Evolutionary conservation across 2,329 filamentous ascomycete genomes (phyloP), one percentile per base, ranked within the genome.

Genomic region (Claviceps quebecensis): DNA sequence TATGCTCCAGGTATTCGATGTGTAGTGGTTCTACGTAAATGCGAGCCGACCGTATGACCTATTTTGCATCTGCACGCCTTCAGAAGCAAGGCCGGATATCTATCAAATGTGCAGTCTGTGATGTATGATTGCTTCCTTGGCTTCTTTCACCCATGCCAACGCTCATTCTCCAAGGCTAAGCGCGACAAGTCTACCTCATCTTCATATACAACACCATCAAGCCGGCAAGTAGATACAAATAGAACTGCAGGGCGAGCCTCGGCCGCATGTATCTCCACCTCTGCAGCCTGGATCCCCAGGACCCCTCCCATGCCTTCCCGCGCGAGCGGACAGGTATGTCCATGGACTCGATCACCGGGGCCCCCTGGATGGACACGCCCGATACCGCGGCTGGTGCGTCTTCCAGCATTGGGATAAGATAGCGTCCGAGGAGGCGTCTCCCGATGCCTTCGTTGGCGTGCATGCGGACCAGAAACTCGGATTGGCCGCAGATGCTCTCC

Each of bases 381-480:
- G 55, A 52, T 5, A 54, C 45, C 8, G 47, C 53, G 13, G 55
- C 55, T 8, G 55, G 55, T n/a, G 52, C 50, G 39, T 56, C 55
- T 23, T 51, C 37, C 47, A 56, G 37, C 19, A 45, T 43, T 11
- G 55, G 55, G 19, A 56, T 45, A 8, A 53, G n/a, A n/a, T 49
- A 53, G 23, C 55, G 44, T 13, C 51, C 55, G 1, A 55, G 16
- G 9, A 55, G 39, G 16, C 51, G 45, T 43, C 45, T 52, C 36
- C 49, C 23, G 2, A 53, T 36, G 6, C 53, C 49, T 8, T 56
- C 47, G 38, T 51, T 50, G 3, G 55, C 49, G n/a, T 56, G 55
- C 51, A 56, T 52, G 17, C 55, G 55, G 6, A 54, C 54, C 4
- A 56, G 44, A 22, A 56, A 53, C 49, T 56, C 55, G 7, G 55